These are phyloP conservation scores for Aspergillus fijiensis DNA, from an alignment of 2,329 filamentous ascomycete species.

Conservation along the genomic window DNA sequence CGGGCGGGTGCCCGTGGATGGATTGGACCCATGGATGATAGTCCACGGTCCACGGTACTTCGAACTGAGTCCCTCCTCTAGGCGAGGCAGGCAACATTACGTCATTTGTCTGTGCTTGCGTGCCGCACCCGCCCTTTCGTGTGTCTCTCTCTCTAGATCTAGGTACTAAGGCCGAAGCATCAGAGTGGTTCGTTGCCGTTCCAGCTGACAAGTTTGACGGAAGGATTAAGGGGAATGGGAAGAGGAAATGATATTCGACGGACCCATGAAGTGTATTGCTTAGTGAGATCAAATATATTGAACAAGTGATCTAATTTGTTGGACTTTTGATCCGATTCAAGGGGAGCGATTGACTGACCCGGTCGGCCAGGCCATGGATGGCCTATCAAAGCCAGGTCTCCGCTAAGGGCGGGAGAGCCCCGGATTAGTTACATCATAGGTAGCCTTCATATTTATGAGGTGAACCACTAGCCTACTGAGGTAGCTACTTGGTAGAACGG, in stretches of 20 bases:
- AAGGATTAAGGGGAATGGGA: not conserved
- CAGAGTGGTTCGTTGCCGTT: not conserved
- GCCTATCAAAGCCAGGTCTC: not conserved
- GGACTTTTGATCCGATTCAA: conserved; percentile 9
- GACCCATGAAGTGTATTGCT: not conserved
- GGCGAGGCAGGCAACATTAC: not conserved
- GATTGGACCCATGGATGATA: no score
- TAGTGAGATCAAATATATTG: not conserved
- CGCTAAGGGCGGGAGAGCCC: not conserved
- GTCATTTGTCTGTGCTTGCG: not conserved
- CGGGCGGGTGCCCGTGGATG: no score
- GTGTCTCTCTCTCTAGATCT: no score
- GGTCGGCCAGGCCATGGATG: not conserved
- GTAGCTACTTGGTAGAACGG: no score
- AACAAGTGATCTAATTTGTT: conserved; percentile 2
- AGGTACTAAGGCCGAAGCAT: not conserved
- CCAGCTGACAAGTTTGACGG: not conserved
- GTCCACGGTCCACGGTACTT: not conserved
- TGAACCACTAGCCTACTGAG: no score
- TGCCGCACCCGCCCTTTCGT: not conserved
- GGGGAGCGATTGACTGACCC: conserved; percentile 1
- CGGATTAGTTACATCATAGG: conserved; percentile 1
- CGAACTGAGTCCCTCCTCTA: not conserved
- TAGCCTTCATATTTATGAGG: no score
- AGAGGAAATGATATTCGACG: conserved; percentile 3